Evolutionary conservation across 2,329 filamentous ascomycete genomes (phyloP), one percentile per base, ranked within the genome.

Genomic region (Aspergillus hiratsukae): DNA sequence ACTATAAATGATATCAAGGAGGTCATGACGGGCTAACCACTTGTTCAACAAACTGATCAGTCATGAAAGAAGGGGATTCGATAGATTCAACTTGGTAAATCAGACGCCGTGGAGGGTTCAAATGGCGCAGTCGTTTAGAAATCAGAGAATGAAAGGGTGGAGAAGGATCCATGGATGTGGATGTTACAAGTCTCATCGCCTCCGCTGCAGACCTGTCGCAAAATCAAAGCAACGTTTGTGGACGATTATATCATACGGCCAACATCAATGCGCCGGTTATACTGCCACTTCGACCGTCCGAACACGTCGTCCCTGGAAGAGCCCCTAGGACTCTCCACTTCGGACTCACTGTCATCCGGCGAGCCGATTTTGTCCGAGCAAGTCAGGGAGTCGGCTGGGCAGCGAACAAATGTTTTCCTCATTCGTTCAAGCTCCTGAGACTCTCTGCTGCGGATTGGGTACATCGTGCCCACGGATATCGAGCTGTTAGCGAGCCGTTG

Each of bases 201-300:
- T 37, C 31, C 14, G 31, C 31, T 5, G 14, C n/a, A n/a, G n/a
- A n/a, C n/a, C n/a, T n/a, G n/a, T n/a, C n/a, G n/a, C n/a, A n/a
- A n/a, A n/a, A n/a, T n/a, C n/a, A n/a, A n/a, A n/a, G n/a, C n/a
- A n/a, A n/a, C n/a, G n/a, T n/a, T n/a, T n/a, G n/a, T n/a, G n/a
- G n/a, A n/a, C n/a, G n/a, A n/a, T n/a, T n/a, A n/a, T 51, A 71
- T 71, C 68, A 72, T 72, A 21, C 66, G 62, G 1, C 61, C 60
- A 6, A 69, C 61, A 5, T 69, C 63, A 43, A 70, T 49, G 9
- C 65, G 58, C 11, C 63, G 64, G 10, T 58, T 61, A 23, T 60
- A 50, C 21, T 68, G 66, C 69, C 69, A 69, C 46, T 65, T 66
- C 4, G 65, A 51, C 10, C 62, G 61, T n/a, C 58, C 59, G 48